Base-by-base conservation (phyloP, 345 rosid genomes). In the Gossypium stocksii region DNA sequence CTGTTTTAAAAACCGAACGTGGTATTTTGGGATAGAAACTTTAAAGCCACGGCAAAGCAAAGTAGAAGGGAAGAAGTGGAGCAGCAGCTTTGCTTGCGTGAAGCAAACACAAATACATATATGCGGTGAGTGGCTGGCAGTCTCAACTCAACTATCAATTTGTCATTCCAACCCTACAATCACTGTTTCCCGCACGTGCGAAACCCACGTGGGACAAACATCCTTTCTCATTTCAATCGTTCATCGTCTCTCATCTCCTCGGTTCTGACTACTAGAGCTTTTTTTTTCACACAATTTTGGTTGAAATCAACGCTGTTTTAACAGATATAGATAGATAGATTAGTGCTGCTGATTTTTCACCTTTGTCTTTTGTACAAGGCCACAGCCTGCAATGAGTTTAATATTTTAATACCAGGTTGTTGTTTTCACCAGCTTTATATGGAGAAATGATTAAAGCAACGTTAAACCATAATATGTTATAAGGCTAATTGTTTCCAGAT, bases 41-140 rank as follows among this genome's bases (percentile, higher is more conserved):
- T 82, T 67, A 79, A 85, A 82, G 86, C 77, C 80, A 83, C 80
- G 84, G 79, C 80, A 82, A 15, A 34, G 59, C 49, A 61, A 45
- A 66, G 64, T 2, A 1, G 80, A 7, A 70, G 34, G 38, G 73
- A 72, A 41, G 75, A 10, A 11, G 1, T 11, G 20, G 45, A 10
- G 52, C 53, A 45, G 52, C 71, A 41, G 75, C 56, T 14, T 13
- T 56, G 75, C 68, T 85, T 80, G 87, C 88, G 88, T 85, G 84
- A 85, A 82, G 88, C 88, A 85, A 85, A 72, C 83, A 80, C 29
- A 82, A 7, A 41, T 23, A 53, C 7, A 9, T 72, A 79, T 80
- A 41, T n/a, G 15, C 7, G 49, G 85, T 70, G 83, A 80, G 78
- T 54, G 19, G 23, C 79, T 59, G 81, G 70, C 79, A 71, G 73